Base-by-base conservation (phyloP, 805 yeast species). In the Ogataea saltuana region DNA sequence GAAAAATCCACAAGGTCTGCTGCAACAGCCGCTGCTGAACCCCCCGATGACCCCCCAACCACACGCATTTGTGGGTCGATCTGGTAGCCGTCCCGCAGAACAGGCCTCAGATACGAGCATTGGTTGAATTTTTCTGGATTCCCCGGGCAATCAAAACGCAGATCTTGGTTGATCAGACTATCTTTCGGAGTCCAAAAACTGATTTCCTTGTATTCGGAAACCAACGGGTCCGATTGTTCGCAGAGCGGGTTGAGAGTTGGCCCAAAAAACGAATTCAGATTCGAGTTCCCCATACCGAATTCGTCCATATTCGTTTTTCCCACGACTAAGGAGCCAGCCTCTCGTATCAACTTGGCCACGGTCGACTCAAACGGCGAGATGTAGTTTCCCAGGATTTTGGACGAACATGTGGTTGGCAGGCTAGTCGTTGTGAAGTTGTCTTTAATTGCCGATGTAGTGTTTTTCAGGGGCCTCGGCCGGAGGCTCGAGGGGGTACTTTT, bases 281-380 rank as follows among this genome's bases (percentile, higher is more conserved):
- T 83, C 1, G 81, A 74, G 10, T 87, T 81, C 9, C 99, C 99
- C 99, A 93, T 93, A 2, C 96, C 99, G 68, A 93, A 93, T 66
- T 93, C 97, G 66, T 93, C 99, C 78, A 93, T 70, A 54, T 91
- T 93, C 2, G 95, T 76, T 62, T 91, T 93, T 0, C 97, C 99
- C 1, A 82, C 68, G 5, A 81, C 58, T 0, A 58, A 49, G 12
- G 76, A 74, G 0, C 89, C 88, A 2, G 71, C 69, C 0, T 65
- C 54, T 7, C 72, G 61, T n/a, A 93, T 61, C 3, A 80, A 66
- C 2, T 62, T 51, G 0, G 79, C 79, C 2, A 83, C 85, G 0
- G 97, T 87, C 10, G 97, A 85, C 48, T 85, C 80, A 58, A 75
- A 90, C 1, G 98, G 98, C 17, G 95, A 80, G 3, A 52, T 56